Conservation (phyloP, 2,329 filamentous ascomycete genomes). For the Xylariomycetidae sp. region DNA sequence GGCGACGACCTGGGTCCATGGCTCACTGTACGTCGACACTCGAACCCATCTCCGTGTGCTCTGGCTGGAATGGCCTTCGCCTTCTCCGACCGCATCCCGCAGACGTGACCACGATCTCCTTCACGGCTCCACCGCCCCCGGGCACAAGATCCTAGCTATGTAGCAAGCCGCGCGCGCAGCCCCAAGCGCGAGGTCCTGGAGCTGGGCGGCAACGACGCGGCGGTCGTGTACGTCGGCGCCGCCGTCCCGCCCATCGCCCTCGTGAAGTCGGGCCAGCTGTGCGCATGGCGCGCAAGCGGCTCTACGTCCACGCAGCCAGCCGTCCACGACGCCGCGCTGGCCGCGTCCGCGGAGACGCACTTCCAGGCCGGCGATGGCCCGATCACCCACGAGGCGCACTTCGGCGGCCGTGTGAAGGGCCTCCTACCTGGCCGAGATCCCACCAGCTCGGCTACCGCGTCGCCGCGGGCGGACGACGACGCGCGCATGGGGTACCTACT, state of each 20-base stretch:
- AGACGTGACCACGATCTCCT: conserved; percentile 59
- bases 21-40: too few relatives aligned
- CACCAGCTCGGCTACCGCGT: conserved; percentile 10
- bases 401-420: too few relatives aligned
- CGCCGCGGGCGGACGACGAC: too few relatives aligned
- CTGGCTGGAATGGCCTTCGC: too few relatives aligned
- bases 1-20: conserved; percentile 54
- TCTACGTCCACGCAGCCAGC: conserved; percentile 52
- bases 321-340: conserved; percentile 41
- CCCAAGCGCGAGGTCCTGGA: conserved; percentile 55
- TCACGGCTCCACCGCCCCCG: conserved; percentile 57
- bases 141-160: conserved; percentile 60
- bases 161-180: conserved; percentile 48
- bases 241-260: conserved; percentile 34
- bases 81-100: too few relatives aligned
- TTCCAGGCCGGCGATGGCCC: conserved; percentile 19
- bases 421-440: too few relatives aligned
- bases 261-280: conserved; percentile 47
- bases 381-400: conserved; percentile 15
- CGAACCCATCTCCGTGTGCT: too few relatives aligned
- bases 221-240: conserved; percentile 36
- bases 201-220: conserved; percentile 55
- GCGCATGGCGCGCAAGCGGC: conserved; percentile 43
- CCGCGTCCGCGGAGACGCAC: conserved; percentile 17
- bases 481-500: too few relatives aligned